Evolutionary conservation across 331 rosid genomes (phyloP).

Genomic region (Malus hybrid): DNA sequence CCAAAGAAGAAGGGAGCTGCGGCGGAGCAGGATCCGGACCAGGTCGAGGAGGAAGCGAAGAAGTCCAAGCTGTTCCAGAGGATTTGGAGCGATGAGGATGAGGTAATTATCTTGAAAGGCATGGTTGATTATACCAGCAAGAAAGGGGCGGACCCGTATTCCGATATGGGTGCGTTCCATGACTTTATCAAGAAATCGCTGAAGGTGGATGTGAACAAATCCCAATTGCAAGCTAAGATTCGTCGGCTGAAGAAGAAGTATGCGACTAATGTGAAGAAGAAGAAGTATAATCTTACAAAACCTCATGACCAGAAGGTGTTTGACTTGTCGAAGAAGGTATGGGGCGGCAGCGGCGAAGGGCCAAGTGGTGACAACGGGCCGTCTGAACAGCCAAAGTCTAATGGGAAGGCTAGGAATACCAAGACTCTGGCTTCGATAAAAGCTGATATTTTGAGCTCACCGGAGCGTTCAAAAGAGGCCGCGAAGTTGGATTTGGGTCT

Average conservation of each 20-base stretch:
- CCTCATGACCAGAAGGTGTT: slow-evolving; percentile 31
- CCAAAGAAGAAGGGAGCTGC: slow-evolving; percentile 33
- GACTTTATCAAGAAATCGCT: slow-evolving; percentile 42
- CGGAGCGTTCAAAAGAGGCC: slow-evolving; percentile 1
- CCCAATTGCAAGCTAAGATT: slow-evolving; percentile 46
- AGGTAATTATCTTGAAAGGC: slow-evolving; percentile 38
- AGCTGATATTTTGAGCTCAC: slow-evolving; percentile 9
- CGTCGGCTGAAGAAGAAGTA: slow-evolving; percentile 57
- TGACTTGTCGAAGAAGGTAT: slow-evolving; percentile 47
- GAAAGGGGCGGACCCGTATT: slow-evolving; percentile 28
- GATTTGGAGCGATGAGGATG: slow-evolving; percentile 59
- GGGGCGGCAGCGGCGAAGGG: slow-evolving; percentile 34
- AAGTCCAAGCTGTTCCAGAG: slow-evolving; percentile 38
- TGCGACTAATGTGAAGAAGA: slow-evolving; percentile 12
- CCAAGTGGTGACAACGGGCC: not conserved
- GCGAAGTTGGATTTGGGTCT: not conserved
- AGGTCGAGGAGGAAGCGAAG: slow-evolving; percentile 12
- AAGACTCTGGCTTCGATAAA: slow-evolving; percentile 21
- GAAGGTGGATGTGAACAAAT: slow-evolving; percentile 25
- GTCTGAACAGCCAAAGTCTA: slow-evolving; percentile 7
- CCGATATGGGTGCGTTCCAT: slow-evolving; percentile 25
- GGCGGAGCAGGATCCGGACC: not conserved
- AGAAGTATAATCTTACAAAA: slow-evolving; percentile 26
- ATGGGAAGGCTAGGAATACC: slow-evolving; percentile 17
- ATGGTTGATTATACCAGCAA: slow-evolving; percentile 24